These are phyloP conservation scores for Clarireedia paspali DNA, from an alignment of 2,329 filamentous ascomycete species.

Conservation along the genomic window DNA sequence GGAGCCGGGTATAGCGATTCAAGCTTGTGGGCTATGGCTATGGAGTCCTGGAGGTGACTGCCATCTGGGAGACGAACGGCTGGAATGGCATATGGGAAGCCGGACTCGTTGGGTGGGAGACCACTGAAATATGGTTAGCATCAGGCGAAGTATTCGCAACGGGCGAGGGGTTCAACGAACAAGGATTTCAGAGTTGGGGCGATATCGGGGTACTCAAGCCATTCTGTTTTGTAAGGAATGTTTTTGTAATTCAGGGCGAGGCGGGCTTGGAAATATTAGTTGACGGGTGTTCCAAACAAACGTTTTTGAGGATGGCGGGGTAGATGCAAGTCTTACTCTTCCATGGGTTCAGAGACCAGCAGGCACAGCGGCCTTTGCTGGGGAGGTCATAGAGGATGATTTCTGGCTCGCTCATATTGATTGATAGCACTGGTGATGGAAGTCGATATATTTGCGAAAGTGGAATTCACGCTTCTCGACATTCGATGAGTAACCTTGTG, in stretches of 20 bases:
- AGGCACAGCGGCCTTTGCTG: conserved; percentile 38
- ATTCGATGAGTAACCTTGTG: too few species aligned
- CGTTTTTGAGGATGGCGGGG: background rate
- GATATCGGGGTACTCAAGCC: conserved; percentile 63
- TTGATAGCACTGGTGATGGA: background rate
- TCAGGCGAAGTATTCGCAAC: background rate
- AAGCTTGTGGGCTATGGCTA: conserved; percentile 48
- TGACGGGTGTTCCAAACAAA: background rate
- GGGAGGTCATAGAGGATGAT: conserved; percentile 57
- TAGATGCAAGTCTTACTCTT: conserved; percentile 42
- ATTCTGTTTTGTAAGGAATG: conserved; percentile 60
- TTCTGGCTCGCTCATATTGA: conserved; percentile 1
- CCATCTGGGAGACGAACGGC: conserved; percentile 48
- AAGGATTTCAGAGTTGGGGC: conserved; percentile 45
- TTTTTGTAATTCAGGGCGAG: conserved; percentile 60
- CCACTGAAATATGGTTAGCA: conserved; percentile 27
- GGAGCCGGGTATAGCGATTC: conserved; percentile 48
- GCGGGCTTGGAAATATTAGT: conserved; percentile 33
- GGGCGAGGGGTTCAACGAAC: conserved; percentile 32
- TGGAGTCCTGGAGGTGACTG: conserved; percentile 56
- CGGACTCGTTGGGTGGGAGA: conserved; percentile 32
- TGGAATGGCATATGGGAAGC: conserved; percentile 44
- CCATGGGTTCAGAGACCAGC: conserved; percentile 66
- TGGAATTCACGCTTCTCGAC: too few species aligned
- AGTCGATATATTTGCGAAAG: too few species aligned